Conservation (phyloP, 2,329 filamentous ascomycete genomes). For the Neurospora crassa region DNA sequence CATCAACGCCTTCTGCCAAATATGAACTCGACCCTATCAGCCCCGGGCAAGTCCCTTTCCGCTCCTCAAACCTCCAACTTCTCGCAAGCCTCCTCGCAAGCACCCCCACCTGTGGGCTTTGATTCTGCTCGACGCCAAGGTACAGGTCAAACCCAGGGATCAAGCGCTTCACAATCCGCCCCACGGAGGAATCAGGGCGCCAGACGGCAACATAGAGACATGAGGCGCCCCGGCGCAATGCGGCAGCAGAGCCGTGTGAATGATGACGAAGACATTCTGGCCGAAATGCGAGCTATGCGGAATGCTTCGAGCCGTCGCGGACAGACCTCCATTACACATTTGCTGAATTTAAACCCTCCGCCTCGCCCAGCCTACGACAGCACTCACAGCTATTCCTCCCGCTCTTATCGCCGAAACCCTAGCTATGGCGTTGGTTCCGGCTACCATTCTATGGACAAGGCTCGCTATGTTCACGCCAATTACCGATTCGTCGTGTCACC, state of each 20-base stretch:
- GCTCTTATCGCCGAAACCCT: constrained; percentile 58
- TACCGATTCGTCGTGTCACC: constrained; percentile 95
- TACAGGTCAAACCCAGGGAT: constrained; percentile 26
- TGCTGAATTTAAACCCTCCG: constrained; percentile 84
- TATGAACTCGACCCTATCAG: constrained; percentile 28
- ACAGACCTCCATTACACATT: constrained; percentile 92
- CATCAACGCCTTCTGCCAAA: constrained; percentile 4
- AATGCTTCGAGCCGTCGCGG: constrained; percentile 66
- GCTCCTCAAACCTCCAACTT: constrained; percentile 32
- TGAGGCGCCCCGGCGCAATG: constrained; percentile 53
- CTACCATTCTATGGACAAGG: constrained; percentile 84
- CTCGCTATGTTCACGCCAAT: constrained; percentile 85
- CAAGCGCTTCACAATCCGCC: constrained; percentile 27
- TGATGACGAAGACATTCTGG: constrained; percentile 79
- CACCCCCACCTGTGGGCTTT: constrained; percentile 36
- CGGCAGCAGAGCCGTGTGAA: constrained; percentile 29
- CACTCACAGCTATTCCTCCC: constrained; percentile 38
- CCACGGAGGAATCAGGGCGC: constrained; percentile 67
- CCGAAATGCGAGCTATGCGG: constrained; percentile 56
- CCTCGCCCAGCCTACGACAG: constrained; percentile 58
- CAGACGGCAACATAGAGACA: constrained; percentile 76
- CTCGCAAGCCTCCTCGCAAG: constrained; percentile 29
- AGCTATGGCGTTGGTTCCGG: constrained; percentile 82
- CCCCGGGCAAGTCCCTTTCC: constrained; percentile 41
- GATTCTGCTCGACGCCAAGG: constrained; percentile 40